Evolutionary conservation across 1,284 basidiomycete species (phyloP), one percentile per base, ranked within the genome.

Genomic region (Sanghuangporus sanghuang): DNA sequence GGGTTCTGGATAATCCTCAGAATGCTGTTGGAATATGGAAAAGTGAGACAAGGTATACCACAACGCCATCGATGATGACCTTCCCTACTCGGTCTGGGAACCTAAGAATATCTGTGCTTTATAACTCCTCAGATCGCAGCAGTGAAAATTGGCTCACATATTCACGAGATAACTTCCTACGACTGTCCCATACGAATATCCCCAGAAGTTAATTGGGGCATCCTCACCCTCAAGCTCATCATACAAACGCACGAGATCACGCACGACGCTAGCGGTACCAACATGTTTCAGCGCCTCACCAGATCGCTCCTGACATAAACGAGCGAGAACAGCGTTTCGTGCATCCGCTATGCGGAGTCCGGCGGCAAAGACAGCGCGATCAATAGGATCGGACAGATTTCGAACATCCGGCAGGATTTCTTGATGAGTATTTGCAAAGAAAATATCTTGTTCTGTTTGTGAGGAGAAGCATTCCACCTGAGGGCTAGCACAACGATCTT

Each of bases 381-480:
- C 70, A 35, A 63, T 55, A 1, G 67, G 66, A 59, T 69, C 65
- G 14, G 67, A 68, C 11, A 70, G 62, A 50, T 70, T 71, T 38
- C 67, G 64, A 11, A 63, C 63, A 39, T 71, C 68, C 32, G 69
- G 69, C 4, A 62, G 48, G 36, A 65, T 58, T 46, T 69, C 68
- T 23, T 65, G 27, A 21, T 68, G 62, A 7, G 69, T 69, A 53
- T 71, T 69, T 2, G 60, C 57, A 55, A 63, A 68, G 23, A 60
- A 70, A n/a, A 71, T 60, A 38, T 71, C 71, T 66, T 71, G 71
- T 12, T 65, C 70, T 16, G 69, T 69, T 63, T 71, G 69, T 16
- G 67, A 67, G 32, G 62, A 62, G 48, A 70, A 71, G 59, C 70
- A 71, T 27, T 70, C 69, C 18, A 71, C 62, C 0, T 69, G 64